Base-by-base conservation (phyloP, 768 basidiomycete species). In the Lyophyllum semitale region DNA sequence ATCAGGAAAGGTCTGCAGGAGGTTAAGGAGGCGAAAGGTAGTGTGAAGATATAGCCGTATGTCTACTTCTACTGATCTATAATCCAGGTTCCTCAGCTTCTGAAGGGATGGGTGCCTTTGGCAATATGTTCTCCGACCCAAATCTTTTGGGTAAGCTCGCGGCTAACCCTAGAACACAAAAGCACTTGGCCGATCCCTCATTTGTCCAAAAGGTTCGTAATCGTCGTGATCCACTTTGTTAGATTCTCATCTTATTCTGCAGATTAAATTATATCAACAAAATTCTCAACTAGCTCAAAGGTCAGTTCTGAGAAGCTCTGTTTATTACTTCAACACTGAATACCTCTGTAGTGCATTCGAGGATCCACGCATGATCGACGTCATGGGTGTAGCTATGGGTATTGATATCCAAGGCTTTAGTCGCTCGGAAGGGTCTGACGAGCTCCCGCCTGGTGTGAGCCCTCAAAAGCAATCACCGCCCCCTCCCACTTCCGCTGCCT, bases 351-450 rank as follows among this genome's bases (percentile, higher is more conserved):
- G 82, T 42, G 80, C 84, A 64, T 69, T 91, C 62, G 75, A 84
- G 57, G 95, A 98, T 71, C 85, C 95, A 32, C 84, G 95, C 55
- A 94, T 97, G 93, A 92, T 94, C 70, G 89, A 92, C 66, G 94
- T 94, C 15, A 77, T 98, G 41, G 95, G 95, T 56, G 95, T 86
- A 11, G 81, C 93, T 53, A 93, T 98, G 89, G 93, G 93, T 30
- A 81, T 98, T 62, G 93, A 98, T 72, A 83, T 98, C 73, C 87
- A 91, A 71, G 93, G 89, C 53, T 89, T 91, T 69, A 79, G 84
- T 48, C 81, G 94, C 53, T 86, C 89, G 17, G 92, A 93, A 74
- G 94, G 90, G 32, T 92, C 92, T 9, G 81, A 88, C 52, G 91
- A 92, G 51, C 72, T 88, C 44, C 90, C 91, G 8, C 80, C 88